A percentile compares a stretch with the other conserved stretches of the same genome.
These are phyloP conservation scores for Kondoa malvinella DNA, from an alignment of 768 basidiomycete genomes.

Conservation along the genomic window DNA sequence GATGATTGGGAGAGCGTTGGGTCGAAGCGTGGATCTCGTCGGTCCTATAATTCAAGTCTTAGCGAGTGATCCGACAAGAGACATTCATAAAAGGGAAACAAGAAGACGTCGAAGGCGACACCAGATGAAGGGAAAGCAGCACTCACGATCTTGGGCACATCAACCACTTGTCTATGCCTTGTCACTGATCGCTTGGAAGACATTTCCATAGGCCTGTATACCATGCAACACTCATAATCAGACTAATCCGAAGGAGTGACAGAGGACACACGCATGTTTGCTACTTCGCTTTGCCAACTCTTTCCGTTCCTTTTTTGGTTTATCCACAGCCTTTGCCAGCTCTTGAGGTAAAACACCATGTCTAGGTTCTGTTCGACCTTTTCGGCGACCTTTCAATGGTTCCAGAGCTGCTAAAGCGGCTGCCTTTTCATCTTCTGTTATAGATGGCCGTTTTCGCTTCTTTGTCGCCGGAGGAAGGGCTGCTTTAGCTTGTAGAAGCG, in stretches of 20 bases:
- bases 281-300: background rate
- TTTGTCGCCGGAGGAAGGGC: background rate
- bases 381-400: background rate
- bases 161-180: background rate
- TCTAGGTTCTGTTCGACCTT: background rate
- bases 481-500: background rate
- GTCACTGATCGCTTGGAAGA: background rate
- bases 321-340: background rate
- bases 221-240: background rate
- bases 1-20: background rate
- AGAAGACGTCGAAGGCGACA: too few relatives aligned
- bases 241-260: background rate
- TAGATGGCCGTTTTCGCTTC: background rate
- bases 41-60: background rate
- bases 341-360: background rate
- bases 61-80: background rate
- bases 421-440: background rate
- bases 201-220: conserved; percentile 4
- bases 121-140: background rate
- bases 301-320: background rate
- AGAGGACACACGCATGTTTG: conserved; percentile 4
- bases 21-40: conserved; percentile 6
- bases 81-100: background rate
- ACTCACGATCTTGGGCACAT: conserved; percentile 1
- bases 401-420: background rate